phyloP scores from a whole-genome alignment of 306 rosid species.

The Vigna radiata region DNA sequence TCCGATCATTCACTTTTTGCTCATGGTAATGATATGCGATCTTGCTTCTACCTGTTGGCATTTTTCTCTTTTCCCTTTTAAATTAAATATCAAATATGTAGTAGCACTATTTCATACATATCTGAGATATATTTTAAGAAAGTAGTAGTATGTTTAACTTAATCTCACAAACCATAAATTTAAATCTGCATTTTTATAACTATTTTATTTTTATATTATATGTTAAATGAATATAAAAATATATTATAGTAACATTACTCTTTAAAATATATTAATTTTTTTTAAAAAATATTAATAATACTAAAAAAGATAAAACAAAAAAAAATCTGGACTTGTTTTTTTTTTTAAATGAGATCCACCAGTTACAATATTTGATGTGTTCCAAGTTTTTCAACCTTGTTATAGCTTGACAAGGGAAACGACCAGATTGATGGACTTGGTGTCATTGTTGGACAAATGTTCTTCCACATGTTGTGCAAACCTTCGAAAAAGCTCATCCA shows the following conservation, averaged over 20 bases:
- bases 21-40: constrained; percentile 54
- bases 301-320: too few relatives aligned
- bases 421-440: constrained; percentile 65
- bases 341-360: too few relatives aligned
- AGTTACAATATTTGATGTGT: too few relatives aligned
- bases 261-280: too few relatives aligned
- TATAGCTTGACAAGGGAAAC: constrained; percentile 51
- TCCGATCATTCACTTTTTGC: constrained; percentile 88
- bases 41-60: constrained; percentile 24
- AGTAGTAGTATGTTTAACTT: too few relatives aligned
- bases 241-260: too few relatives aligned
- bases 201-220: too few relatives aligned
- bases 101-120: neutral
- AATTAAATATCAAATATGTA: constrained; percentile 1
- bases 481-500: constrained; percentile 62
- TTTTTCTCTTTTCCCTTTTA: constrained; percentile 7
- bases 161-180: too few relatives aligned
- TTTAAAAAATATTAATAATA: too few relatives aligned
- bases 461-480: constrained; percentile 48
- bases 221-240: too few relatives aligned
- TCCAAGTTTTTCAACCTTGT: neutral
- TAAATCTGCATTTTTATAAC: too few relatives aligned
- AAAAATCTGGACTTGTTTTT: too few relatives aligned
- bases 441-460: constrained; percentile 47
- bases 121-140: neutral